Evolutionary conservation across 2,329 filamentous ascomycete genomes (phyloP).

Genomic region (Ophiobolus disseminans): DNA sequence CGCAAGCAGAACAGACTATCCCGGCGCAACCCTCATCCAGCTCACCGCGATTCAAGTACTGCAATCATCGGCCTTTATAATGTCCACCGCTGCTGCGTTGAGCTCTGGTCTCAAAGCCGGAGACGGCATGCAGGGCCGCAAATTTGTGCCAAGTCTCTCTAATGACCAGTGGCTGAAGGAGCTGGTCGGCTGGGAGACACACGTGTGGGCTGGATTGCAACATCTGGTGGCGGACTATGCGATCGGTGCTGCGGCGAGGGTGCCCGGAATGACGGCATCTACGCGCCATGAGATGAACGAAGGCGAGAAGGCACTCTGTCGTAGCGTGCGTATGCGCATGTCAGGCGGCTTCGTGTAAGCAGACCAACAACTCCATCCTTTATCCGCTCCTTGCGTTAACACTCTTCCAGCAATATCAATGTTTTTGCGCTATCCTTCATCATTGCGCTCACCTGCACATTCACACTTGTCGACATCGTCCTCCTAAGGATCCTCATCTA

Average conservation of each 20-base stretch:
- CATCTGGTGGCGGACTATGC: slow-evolving; percentile 17
- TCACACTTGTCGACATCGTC: slow-evolving; percentile 19
- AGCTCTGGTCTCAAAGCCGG: no score
- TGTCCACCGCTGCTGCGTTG: no score
- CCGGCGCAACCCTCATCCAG: no score
- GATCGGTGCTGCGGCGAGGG: slow-evolving; percentile 13
- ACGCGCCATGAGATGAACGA: slow-evolving; percentile 4
- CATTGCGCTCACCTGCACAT: slow-evolving; percentile 12
- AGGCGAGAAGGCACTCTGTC: slow-evolving; percentile 23
- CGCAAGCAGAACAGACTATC: no score
- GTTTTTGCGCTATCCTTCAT: slow-evolving; percentile 30
- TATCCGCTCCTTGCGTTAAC: no score
- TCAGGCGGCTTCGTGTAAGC: slow-evolving; percentile 28
- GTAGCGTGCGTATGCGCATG: slow-evolving; percentile 22
- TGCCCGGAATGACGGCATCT: slow-evolving; percentile 1
- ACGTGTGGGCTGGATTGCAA: slow-evolving; percentile 21
- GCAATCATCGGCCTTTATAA: no score
- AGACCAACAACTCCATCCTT: no score
- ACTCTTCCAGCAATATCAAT: slow-evolving; percentile 29
- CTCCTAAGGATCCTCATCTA: slow-evolving; percentile 28
- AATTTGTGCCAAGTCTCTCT: no score
- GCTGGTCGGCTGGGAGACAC: slow-evolving; percentile 24
- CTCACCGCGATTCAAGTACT: no score
- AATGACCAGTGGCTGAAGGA: slow-evolving; percentile 30
- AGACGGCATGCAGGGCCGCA: no score